Percentiles rank a stretch among this genome's conserved stretches.
These are phyloP conservation scores for Irpex lacteus DNA, from an alignment of 1,284 basidiomycete species.

Conservation along the genomic window DNA sequence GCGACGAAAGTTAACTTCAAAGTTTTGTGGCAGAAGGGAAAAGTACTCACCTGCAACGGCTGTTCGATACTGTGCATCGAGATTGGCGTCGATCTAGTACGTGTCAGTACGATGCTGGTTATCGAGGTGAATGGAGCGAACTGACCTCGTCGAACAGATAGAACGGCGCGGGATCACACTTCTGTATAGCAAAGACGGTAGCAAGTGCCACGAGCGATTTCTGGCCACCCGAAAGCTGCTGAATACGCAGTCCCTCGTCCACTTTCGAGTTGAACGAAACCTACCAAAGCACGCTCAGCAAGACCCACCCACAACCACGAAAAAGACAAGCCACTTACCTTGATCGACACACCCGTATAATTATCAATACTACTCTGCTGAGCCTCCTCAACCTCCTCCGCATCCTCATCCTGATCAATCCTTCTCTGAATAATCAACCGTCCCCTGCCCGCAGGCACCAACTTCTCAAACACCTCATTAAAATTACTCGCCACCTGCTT, in stretches of 20 bases:
- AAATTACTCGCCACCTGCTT: slow-evolving; percentile 98
- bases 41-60: slow-evolving; percentile 81
- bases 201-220: slow-evolving; percentile 97
- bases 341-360: slow-evolving; percentile 96
- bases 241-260: slow-evolving; percentile 94
- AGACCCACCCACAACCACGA: not conserved
- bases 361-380: slow-evolving; percentile 84
- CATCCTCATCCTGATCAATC: slow-evolving; percentile 78
- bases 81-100: slow-evolving; percentile 88
- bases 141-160: slow-evolving; percentile 97
- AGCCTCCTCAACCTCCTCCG: slow-evolving; percentile 63
- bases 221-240: slow-evolving; percentile 97
- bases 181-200: slow-evolving; percentile 97
- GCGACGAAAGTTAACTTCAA: not conserved
- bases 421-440: slow-evolving; percentile 89
- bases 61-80: slow-evolving; percentile 97
- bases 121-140: not conserved
- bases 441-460: slow-evolving; percentile 95
- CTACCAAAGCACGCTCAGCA: slow-evolving; percentile 32
- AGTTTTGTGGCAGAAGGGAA: not conserved
- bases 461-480: slow-evolving; percentile 93
- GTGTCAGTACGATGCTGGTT: slow-evolving; percentile 2
- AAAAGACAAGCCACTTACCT: slow-evolving; percentile 41
- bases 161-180: slow-evolving; percentile 98
- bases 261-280: slow-evolving; percentile 99